phyloP scores from a whole-genome alignment of 179 eudicot species.

The Camellia oleifera region DNA sequence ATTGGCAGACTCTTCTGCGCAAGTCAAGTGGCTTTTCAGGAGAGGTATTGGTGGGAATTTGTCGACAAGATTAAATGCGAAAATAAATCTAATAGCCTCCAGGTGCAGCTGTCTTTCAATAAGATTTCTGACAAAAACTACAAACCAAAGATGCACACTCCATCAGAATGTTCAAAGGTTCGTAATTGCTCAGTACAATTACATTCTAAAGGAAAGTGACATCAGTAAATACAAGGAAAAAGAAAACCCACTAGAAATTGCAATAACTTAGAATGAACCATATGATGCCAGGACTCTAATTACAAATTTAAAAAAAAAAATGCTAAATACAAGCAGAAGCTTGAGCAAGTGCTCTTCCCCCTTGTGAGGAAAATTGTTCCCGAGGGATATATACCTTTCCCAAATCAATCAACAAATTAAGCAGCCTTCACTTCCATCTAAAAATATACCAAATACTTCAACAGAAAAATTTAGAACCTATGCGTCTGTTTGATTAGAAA shows the following conservation, averaged over 20 bases:
- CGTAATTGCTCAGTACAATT: neutral
- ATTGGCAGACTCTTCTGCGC: slow-evolving; percentile 20
- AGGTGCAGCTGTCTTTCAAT: slow-evolving; percentile 25
- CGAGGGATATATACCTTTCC: neutral
- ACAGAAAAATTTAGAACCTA: too few relatives aligned
- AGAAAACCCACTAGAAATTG: neutral
- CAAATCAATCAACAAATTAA: neutral
- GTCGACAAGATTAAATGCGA: slow-evolving; percentile 23
- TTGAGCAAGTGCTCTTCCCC: neutral
- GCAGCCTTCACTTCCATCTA: neutral
- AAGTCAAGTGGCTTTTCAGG: slow-evolving; percentile 27
- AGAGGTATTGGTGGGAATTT: slow-evolving; percentile 33
- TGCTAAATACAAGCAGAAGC: neutral
- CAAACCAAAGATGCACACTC: neutral
- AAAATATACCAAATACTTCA: too few relatives aligned
- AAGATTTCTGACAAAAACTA: slow-evolving; percentile 34
- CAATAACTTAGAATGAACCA: neutral
- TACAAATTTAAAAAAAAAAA: neutral
- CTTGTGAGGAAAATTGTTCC: neutral
- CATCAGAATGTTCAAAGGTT: neutral
- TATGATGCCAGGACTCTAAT: neutral
- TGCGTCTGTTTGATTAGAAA: too few relatives aligned
- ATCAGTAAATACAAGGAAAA: neutral
- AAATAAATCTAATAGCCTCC: slow-evolving; percentile 36
- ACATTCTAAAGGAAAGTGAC: neutral